Evolutionary conservation across 2,329 filamentous ascomycete species (phyloP).

Genomic region (Fusarium papillatum): DNA sequence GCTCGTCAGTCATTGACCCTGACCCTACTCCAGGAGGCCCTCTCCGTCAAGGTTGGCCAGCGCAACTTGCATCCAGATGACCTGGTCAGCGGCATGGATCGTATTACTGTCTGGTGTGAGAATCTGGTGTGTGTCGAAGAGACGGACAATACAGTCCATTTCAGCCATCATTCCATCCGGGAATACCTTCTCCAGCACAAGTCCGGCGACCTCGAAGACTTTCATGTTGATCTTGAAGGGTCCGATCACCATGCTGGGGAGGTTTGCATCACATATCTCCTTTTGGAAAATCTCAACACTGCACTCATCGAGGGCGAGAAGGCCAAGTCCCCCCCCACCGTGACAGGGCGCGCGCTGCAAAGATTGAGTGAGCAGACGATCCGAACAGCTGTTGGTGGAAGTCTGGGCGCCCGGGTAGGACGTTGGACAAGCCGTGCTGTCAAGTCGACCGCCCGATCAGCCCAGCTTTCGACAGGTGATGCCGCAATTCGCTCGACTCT

Average conservation of each 20-base stretch:
- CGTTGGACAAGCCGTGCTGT: not conserved
- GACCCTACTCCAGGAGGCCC: slow-evolving; percentile 16
- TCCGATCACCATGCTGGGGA: not conserved
- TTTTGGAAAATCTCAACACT: not conserved
- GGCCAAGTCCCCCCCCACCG: no score
- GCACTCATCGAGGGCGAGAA: not conserved
- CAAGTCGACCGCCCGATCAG: not conserved
- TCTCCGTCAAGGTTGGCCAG: slow-evolving; percentile 18
- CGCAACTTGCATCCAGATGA: not conserved
- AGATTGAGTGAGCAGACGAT: slow-evolving; percentile 1
- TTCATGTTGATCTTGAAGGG: not conserved
- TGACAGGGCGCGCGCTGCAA: no score
- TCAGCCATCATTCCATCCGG: slow-evolving; percentile 31
- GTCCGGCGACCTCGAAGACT: accelerated
- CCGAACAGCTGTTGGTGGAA: not conserved
- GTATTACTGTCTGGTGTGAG: slow-evolving; percentile 18
- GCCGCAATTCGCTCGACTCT: accelerated
- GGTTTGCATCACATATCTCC: slow-evolving; percentile 19
- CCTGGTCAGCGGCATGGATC: slow-evolving; percentile 1
- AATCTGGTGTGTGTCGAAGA: slow-evolving; percentile 22
- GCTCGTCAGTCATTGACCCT: slow-evolving; percentile 5
- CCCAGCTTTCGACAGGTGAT: accelerated
- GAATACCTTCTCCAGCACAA: not conserved
- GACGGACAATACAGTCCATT: slow-evolving; percentile 21
- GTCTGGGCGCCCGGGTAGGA: not conserved